Conservation (phyloP, 179 eudicot genomes). For the Pouteria campechiana region DNA sequence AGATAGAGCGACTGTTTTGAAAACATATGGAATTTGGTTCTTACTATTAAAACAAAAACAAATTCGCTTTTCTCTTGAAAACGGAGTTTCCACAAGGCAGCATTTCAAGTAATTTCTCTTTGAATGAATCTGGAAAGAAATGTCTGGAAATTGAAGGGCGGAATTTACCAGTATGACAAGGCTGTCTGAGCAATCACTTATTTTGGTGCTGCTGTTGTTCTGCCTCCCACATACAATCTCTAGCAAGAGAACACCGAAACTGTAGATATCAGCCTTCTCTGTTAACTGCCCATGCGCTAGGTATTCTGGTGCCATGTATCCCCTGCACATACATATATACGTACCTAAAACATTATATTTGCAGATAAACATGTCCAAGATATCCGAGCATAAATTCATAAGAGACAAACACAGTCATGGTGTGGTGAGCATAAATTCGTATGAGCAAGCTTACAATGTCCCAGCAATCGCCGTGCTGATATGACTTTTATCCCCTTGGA, state of each 20-base stretch:
- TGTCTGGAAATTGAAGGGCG: background rate
- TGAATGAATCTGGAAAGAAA: background rate
- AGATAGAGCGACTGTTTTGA: too few species aligned
- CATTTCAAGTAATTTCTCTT: background rate
- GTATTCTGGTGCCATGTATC: slow-evolving; percentile 61
- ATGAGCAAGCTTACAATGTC: slow-evolving; percentile 27
- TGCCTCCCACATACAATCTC: slow-evolving; percentile 45
- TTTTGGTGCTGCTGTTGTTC: slow-evolving; percentile 24
- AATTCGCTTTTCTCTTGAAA: too few species aligned
- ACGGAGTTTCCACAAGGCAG: too few species aligned
- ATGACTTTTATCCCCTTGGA: slow-evolving; percentile 47
- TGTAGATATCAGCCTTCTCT: slow-evolving; percentile 60
- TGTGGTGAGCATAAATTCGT: background rate
- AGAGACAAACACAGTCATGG: background rate
- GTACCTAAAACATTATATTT: background rate
- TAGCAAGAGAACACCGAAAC: slow-evolving; percentile 44
- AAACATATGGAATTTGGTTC: too few species aligned
- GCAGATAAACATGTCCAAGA: background rate
- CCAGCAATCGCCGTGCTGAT: slow-evolving; percentile 57
- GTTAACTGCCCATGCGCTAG: slow-evolving; percentile 47
- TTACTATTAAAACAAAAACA: too few species aligned
- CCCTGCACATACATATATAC: slow-evolving; percentile 11
- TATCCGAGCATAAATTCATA: background rate
- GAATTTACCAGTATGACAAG: slow-evolving; percentile 28
- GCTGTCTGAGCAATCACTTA: slow-evolving; percentile 25